Evolutionary conservation across 1,284 basidiomycete genomes (phyloP), one percentile per base, ranked within the genome.

Genomic region (Irpex lacteus): DNA sequence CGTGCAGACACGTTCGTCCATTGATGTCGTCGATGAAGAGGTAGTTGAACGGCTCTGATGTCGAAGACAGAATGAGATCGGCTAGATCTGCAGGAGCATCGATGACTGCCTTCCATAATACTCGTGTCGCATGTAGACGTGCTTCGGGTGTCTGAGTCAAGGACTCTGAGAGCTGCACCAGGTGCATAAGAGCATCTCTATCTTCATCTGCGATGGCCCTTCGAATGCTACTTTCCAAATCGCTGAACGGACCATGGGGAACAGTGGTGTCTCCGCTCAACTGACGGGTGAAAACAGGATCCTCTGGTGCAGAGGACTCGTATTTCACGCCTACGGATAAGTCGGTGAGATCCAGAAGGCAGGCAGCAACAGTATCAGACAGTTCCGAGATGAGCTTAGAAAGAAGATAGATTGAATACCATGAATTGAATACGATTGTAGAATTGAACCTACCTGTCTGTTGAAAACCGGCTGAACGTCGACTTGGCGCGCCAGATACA

Each of bases 391-490:
- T 97, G 72, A 98, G 93, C 86, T 92, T 9, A 18, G 21, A 21
- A 63, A 4, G 9, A 54, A 7, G 0, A 56, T 3, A 37, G 11
- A 11, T 61, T 57, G 19, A 59, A 65, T 18, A 52, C 18, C 47
- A n/a, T 37, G 4, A 9, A 37, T 26, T 18, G 5, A 26, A 5
- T 26, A 11, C 13, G 37, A 15, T 13, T 6, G 40, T 15, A 21
- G 52, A 40, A 66, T 67, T 60, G 59, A 13, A 73, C 84, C 49
- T 63, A 91, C 92, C 82, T 98, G 96, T 78, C 98, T 86, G 75
- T 98, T 98, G 78, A 98, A 98, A 55, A 96, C 95, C 3, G 97
- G 98, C 74, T 99, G 98, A 11, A 98, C 94, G 70, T 99, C 98
- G 9, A 99, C 97, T 76, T 99, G 98, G 40, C 98, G 89, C 60